Evolutionary conservation across 257 asterid genomes (phyloP).

Genomic region (Scutellaria minor): DNA sequence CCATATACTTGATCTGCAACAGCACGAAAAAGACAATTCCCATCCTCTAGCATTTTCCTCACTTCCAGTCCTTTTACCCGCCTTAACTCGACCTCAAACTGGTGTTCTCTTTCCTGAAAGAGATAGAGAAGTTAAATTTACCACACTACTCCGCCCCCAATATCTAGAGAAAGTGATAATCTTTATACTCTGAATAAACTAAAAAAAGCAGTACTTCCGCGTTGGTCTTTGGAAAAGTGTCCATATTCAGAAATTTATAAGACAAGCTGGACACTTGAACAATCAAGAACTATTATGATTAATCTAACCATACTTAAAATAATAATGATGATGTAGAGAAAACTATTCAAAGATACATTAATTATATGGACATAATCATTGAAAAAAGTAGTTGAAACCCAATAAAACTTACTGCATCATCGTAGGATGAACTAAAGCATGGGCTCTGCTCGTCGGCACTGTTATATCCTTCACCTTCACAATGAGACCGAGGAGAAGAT

Average conservation of each 20-base stretch:
- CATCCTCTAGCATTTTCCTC: conserved; percentile 93
- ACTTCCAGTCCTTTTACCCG: conserved; percentile 91
- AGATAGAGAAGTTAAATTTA: conserved; percentile 31
- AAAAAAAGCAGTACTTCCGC: conserved; percentile 25
- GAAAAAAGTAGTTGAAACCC: conserved; percentile 24
- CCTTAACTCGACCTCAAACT: conserved; percentile 85
- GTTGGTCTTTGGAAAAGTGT: conserved; percentile 14
- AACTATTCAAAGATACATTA: background rate
- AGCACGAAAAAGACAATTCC: conserved; percentile 98
- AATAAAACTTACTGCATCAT: conserved; percentile 77
- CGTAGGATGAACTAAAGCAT: conserved; percentile 70
- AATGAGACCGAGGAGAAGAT: conserved; percentile 93
- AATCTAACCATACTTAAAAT: background rate
- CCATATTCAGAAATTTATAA: background rate
- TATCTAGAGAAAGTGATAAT: conserved; percentile 20
- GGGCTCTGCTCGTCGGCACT: conserved; percentile 93
- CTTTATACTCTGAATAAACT: conserved; percentile 23
- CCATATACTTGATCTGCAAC: conserved; percentile 99
- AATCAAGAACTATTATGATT: conserved; percentile 10
- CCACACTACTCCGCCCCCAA: background rate
- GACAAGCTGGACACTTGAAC: background rate
- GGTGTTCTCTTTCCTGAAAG: conserved; percentile 89
- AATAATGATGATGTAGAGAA: background rate
- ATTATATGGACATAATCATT: background rate
- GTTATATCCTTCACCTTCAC: conserved; percentile 95